These are phyloP conservation scores for Bruguiera parviflora DNA, from an alignment of 345 rosid species.

Conservation along the genomic window DNA sequence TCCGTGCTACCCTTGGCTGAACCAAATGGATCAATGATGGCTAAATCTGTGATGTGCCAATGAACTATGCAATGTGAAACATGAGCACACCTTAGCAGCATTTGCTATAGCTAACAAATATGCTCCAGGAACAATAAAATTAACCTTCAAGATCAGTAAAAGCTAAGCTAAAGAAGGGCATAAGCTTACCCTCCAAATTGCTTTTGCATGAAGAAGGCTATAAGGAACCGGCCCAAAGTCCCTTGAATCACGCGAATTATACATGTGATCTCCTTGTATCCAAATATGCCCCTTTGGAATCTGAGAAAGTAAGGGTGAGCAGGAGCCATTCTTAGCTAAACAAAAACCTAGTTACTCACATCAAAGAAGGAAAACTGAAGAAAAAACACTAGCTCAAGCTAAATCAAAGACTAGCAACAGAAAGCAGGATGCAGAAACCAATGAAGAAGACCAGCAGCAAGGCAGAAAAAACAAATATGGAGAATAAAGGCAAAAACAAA, in stretches of 20 bases:
- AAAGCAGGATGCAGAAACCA: too few relatives aligned
- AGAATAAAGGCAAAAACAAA: neutral
- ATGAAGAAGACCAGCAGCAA: too few relatives aligned
- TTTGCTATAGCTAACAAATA: neutral
- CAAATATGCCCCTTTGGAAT: constrained; percentile 75
- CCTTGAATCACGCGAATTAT: constrained; percentile 64
- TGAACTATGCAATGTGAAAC: too few relatives aligned
- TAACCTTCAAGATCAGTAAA: neutral
- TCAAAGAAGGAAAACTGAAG: too few relatives aligned
- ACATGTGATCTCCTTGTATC: constrained; percentile 65
- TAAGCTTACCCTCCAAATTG: constrained; percentile 56
- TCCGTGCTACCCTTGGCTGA: too few relatives aligned
- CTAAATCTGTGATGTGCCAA: too few relatives aligned
- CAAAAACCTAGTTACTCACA: too few relatives aligned
- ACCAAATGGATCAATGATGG: too few relatives aligned
- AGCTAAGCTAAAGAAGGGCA: neutral
- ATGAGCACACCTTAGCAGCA: neutral
- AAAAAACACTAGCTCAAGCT: too few relatives aligned
- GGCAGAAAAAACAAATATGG: neutral
- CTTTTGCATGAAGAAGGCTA: constrained; percentile 62
- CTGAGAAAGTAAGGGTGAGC: constrained; percentile 27
- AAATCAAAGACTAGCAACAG: too few relatives aligned
- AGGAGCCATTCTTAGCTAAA: too few relatives aligned
- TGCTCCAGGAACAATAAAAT: neutral
- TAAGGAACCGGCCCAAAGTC: constrained; percentile 68